Conservation (phyloP, 352 stramenopile genomes). For the Phytophthora sansomeana region DNA sequence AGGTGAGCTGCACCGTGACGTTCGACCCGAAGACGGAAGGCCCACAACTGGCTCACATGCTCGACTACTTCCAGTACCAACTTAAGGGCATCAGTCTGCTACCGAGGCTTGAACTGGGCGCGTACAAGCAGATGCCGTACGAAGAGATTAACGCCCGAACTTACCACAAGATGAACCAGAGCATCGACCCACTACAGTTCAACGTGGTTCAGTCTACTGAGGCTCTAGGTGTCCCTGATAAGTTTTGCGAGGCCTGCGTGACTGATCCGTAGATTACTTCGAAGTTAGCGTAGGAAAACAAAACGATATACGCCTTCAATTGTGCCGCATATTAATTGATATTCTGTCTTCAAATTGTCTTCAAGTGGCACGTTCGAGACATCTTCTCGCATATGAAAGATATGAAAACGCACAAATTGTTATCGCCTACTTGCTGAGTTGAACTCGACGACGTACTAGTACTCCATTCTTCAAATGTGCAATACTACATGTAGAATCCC, state of each 20-base stretch:
- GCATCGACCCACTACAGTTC: conserved; percentile 56
- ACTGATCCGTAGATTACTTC: conserved; percentile 20
- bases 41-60: conserved; percentile 74
- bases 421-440: no score
- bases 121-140: conserved; percentile 94
- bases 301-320: background rate
- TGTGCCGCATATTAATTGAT: no score
- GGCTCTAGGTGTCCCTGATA: conserved; percentile 55
- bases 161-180: conserved; percentile 63
- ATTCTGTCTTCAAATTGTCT: no score
- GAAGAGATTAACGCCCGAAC: conserved; percentile 84
- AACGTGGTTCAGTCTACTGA: conserved; percentile 44
- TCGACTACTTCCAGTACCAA: conserved; percentile 95
- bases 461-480: no score
- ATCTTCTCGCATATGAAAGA: no score
- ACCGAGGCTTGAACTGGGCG: conserved; percentile 76
- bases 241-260: conserved; percentile 66
- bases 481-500: no score
- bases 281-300: conserved; percentile 15
- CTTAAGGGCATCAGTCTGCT: conserved; percentile 94
- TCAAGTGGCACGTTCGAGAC: no score
- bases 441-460: no score
- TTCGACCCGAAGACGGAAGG: conserved; percentile 92
- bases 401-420: no score
- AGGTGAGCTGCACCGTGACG: conserved; percentile 94